Evolutionary conservation across 2,329 filamentous ascomycete genomes (phyloP).

Genomic region (Aspergillus sclerotialis): DNA sequence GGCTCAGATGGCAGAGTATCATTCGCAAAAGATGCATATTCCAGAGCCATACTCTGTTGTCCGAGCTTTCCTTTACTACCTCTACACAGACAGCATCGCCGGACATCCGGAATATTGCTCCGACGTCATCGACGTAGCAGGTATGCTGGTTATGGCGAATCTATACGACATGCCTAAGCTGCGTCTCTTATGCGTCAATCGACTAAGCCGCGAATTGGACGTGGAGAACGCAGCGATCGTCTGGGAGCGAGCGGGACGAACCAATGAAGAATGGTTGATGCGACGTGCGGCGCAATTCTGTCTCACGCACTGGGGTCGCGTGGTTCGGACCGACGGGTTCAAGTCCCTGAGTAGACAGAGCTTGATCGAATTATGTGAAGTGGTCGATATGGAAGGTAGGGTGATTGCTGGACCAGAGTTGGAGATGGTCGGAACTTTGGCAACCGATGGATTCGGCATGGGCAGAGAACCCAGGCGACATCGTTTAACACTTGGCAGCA

Average conservation of each 20-base stretch:
- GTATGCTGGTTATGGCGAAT: constrained; percentile 93
- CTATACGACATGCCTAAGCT: constrained; percentile 96
- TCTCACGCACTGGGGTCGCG: constrained; percentile 87
- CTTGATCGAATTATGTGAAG: constrained; percentile 85
- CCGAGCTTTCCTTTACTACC: constrained; percentile 87
- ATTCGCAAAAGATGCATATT: constrained; percentile 95
- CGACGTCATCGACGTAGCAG: constrained; percentile 75
- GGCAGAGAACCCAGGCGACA: constrained; percentile 23
- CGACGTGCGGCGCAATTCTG: constrained; percentile 83
- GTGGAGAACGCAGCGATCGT: constrained; percentile 92
- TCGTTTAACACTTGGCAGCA: constrained; percentile 19
- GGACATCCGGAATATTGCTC: constrained; percentile 54
- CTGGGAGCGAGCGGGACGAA: constrained; percentile 87
- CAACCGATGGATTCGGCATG: constrained; percentile 39
- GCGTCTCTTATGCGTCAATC: constrained; percentile 81
- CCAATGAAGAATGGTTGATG: constrained; percentile 89
- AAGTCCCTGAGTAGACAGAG: constrained; percentile 69
- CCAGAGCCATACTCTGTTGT: constrained; percentile 93
- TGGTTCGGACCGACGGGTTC: constrained; percentile 86
- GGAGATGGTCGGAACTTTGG: constrained; percentile 51
- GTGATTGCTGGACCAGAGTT: constrained; percentile 84
- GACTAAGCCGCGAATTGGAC: constrained; percentile 83
- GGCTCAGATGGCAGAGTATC: constrained; percentile 94
- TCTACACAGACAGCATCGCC: constrained; percentile 88
- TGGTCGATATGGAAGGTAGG: constrained; percentile 87